Base-by-base conservation (phyloP, 257 asterid genomes). In the Prunella vulgaris region DNA sequence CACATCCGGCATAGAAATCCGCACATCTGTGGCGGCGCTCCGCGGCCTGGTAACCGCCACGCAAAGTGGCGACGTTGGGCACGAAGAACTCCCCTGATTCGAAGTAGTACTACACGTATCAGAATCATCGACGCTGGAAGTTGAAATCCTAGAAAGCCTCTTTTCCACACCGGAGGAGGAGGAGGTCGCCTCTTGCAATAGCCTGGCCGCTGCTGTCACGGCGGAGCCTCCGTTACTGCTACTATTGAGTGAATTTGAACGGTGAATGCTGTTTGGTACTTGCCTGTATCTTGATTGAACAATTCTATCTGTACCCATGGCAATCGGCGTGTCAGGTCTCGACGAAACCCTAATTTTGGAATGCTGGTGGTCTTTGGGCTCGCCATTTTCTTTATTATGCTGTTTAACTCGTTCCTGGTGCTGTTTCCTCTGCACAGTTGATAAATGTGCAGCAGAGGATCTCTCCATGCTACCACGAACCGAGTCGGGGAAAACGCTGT, bases 141-240 rank as follows among this genome's bases (percentile, higher is more conserved):
- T 81, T 0, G 81, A 83, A 57, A 81, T 72, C 52, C 82, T 78
- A 5, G 84, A 68, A 63, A 80, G 71, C 79, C 75, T 83, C 67
- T 76, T 77, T 28, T 77, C 81, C 60, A 59, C 70, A 22, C 76
- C 80, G 51, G 81, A 70, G n/a, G n/a, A n/a, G n/a, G n/a, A n/a
- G n/a, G n/a, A n/a, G 30, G 87, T 88, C 67, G 87, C 91, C 79
- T 85, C 92, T 25, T 77, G 95, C 78, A 85, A 72, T n/a, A 89
- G 78, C 81, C 87, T 79, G 18, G 86, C 81, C n/a, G 97, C 97
- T 2, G 90, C 85, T 1, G 83, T 76, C 14, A 84, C 89, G n/a
- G 82, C 37, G 33, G 81, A 32, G 69, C 76, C 73, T 5, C 66
- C 74, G 52, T 20, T 78, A 15, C 73, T 74, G 76, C 80, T 72